Base-by-base conservation (phyloP, 2,329 filamentous ascomycete genomes). In the Tolypocladium pustulatum region DNA sequence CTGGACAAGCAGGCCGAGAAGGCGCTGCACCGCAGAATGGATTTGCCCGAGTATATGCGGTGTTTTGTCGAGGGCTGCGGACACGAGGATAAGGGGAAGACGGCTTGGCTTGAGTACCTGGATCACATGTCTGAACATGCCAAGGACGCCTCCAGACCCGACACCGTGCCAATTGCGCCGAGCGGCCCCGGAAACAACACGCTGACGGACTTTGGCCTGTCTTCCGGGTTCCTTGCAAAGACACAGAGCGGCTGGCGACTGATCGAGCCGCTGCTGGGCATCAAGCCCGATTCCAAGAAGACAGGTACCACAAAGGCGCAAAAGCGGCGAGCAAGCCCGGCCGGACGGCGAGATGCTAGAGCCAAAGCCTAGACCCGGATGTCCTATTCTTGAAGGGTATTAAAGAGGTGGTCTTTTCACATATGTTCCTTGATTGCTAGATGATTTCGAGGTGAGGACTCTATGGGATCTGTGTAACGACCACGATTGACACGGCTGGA, bases 101-200 rank as follows among this genome's bases (percentile, higher is more conserved):
- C 69, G 0, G 80, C 84, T 13, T 96, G 91, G 91, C 88, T 94
- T 60, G 81, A 86, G 59, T 80, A 89, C 30, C 90, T 96, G 85
- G 92, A 97, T 71, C 92, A 97, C 72, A 83, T 96, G 3, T 90
- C 89, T 0, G 80, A 83, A 60, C 92, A 97, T 70, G 79, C 93
- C 53, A 90, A 94, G 54, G 40, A 13, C 17, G 10, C 54, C 1
- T n/a, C 41, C 5, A 41, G 41, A 10, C 30, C n/a, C 3, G 32
- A 3, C 15, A 4, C 1, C 10, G 4, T 25, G 27, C 46, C 37
- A 2, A 22, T 17, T 0, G 13, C 51, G 17, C 10, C 15, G 1
- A 34, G 40, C 25, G 20, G 17, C 30, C 30, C 12, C 49, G 49
- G n/a, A 7, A 30, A 13, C 49, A 30, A 6, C 30, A 13, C 4